Evolutionary conservation across 2,329 filamentous ascomycete genomes (phyloP).

Genomic region (Pseudogymnoascus sp.): DNA sequence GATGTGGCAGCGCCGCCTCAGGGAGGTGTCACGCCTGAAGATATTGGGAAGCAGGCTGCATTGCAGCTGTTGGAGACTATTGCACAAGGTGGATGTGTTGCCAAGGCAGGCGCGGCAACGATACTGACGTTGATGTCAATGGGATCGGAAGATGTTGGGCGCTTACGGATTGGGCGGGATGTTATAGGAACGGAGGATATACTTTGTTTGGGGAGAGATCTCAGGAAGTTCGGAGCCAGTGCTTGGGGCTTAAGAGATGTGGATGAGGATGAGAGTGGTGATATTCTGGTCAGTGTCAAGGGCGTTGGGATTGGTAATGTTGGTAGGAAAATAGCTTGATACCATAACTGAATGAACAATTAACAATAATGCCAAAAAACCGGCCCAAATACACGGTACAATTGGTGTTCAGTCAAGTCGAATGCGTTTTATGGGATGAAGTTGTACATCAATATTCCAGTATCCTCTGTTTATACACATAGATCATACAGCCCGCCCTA

Average conservation of each 20-base stretch:
- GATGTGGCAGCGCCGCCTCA: constrained; percentile 70
- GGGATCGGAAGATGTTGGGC: constrained; percentile 92
- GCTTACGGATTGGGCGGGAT: constrained; percentile 73
- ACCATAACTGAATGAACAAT: constrained; percentile 10
- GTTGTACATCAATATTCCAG: constrained; percentile 8
- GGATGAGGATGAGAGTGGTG: constrained; percentile 52
- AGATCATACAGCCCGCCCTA: constrained; percentile 11
- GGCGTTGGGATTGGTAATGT: constrained; percentile 92
- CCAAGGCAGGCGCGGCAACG: constrained; percentile 62
- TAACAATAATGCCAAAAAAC: constrained; percentile 11
- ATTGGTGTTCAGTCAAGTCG: not conserved
- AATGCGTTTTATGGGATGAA: not conserved
- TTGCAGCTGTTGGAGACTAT: constrained; percentile 84
- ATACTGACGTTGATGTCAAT: constrained; percentile 92
- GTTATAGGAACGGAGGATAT: constrained; percentile 76
- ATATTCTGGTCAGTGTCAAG: constrained; percentile 85
- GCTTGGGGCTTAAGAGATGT: constrained; percentile 84
- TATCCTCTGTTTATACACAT: constrained; percentile 11
- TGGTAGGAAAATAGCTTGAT: constrained; percentile 73
- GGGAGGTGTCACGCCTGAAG: constrained; percentile 81
- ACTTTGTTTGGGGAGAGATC: constrained; percentile 73
- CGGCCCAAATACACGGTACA: not conserved
- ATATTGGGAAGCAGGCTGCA: constrained; percentile 81
- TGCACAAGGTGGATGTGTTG: constrained; percentile 74
- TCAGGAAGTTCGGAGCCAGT: constrained; percentile 81